Percentiles rank a stretch among this genome's conserved stretches.
Evolutionary conservation across 768 basidiomycete species (phyloP).

Genomic region (Lenzites betulinus): DNA sequence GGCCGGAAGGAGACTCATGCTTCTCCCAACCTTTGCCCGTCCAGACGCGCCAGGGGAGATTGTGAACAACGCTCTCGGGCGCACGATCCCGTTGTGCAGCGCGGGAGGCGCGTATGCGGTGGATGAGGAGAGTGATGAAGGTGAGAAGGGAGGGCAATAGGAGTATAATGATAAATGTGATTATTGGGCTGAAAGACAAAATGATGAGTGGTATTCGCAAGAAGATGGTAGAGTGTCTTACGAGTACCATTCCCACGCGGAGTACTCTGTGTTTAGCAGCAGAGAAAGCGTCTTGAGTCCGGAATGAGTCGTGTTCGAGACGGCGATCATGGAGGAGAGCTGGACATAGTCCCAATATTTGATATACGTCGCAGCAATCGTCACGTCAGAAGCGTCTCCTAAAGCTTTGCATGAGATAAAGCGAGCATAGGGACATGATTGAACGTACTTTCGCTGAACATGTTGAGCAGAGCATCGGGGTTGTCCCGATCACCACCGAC

Average conservation of each 20-base stretch:
- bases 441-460: slow-evolving; percentile 84
- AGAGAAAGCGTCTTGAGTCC: slow-evolving; percentile 76
- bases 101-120: slow-evolving; percentile 81
- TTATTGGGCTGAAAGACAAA: slow-evolving; percentile 58
- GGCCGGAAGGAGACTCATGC: slow-evolving; percentile 45
- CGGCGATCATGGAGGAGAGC: slow-evolving; percentile 65
- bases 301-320: slow-evolving; percentile 79
- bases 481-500: slow-evolving; percentile 84
- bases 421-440: slow-evolving; percentile 8
- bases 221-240: slow-evolving; percentile 40
- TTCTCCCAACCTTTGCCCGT: slow-evolving; percentile 82
- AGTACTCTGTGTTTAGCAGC: slow-evolving; percentile 75
- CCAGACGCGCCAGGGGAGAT: slow-evolving; percentile 83
- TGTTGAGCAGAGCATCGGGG: slow-evolving; percentile 80
- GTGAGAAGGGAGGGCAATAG: slow-evolving; percentile 90
- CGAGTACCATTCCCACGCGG: slow-evolving; percentile 94
- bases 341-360: slow-evolving; percentile 77
- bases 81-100: slow-evolving; percentile 84
- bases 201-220: background rate
- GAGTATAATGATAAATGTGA: slow-evolving; percentile 85
- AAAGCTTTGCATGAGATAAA: slow-evolving; percentile 7
- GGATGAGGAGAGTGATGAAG: slow-evolving; percentile 84
- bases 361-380: slow-evolving; percentile 86
- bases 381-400: slow-evolving; percentile 87
- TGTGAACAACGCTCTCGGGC: slow-evolving; percentile 76